Conservation (phyloP, 1,284 basidiomycete genomes). For the Cystobasidium pallidum region DNA sequence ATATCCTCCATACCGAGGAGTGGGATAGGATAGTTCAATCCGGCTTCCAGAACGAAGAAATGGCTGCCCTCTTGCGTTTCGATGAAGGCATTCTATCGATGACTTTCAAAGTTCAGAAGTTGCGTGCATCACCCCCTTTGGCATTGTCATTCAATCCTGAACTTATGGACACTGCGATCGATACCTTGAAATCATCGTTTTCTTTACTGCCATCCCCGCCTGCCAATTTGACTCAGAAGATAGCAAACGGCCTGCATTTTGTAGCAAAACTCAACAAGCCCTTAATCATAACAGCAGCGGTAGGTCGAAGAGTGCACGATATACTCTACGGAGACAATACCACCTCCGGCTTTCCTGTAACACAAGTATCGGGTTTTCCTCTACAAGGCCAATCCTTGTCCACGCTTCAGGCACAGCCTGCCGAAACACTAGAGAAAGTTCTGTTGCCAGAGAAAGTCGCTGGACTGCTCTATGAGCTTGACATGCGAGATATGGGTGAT, state of each 20-base stretch:
- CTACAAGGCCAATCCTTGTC: background rate
- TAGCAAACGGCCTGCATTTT: slow-evolving; percentile 21
- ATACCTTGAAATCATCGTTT: background rate
- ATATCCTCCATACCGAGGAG: slow-evolving; percentile 10
- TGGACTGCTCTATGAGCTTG: slow-evolving; percentile 5
- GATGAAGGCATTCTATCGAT: background rate
- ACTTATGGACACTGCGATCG: background rate
- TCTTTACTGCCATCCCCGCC: slow-evolving; percentile 10
- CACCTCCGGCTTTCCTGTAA: background rate
- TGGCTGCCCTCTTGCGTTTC: slow-evolving; percentile 9
- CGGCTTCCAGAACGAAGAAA: slow-evolving; percentile 31
- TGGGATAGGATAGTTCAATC: slow-evolving; percentile 22
- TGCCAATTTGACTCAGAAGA: background rate
- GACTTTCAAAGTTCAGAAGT: slow-evolving; percentile 9
- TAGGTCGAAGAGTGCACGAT: slow-evolving; percentile 19
- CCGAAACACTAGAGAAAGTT: background rate
- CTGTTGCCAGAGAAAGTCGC: slow-evolving; percentile 1
- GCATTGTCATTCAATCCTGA: background rate
- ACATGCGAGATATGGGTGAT: slow-evolving; percentile 9
- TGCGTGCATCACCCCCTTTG: background rate
- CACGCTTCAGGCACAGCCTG: background rate
- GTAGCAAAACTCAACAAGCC: slow-evolving; percentile 16
- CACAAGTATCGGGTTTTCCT: background rate
- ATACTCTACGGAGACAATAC: slow-evolving; percentile 7
- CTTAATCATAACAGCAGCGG: background rate